phyloP scores from a whole-genome alignment of 176 grass and related monocot species.

The Alopecurus myosuroides region DNA sequence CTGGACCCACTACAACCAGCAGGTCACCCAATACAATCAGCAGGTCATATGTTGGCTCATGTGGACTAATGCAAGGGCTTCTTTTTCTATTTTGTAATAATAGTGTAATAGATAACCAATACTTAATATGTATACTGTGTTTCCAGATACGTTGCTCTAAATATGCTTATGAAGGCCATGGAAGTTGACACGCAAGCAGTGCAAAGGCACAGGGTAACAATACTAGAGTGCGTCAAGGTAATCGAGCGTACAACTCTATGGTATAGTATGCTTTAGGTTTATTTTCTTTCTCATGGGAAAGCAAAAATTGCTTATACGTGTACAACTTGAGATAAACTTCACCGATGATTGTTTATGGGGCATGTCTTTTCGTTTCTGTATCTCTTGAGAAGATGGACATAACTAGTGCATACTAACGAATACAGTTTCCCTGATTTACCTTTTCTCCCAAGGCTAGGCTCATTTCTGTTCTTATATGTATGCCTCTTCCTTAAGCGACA shows the following conservation, averaged over 20 bases:
- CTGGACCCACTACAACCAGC: background rate
- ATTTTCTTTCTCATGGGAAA: slow-evolving; percentile 4
- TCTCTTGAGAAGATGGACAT: slow-evolving; percentile 5
- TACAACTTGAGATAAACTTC: background rate
- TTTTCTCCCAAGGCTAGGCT: background rate
- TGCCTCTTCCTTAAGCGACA: background rate
- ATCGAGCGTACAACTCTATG: background rate
- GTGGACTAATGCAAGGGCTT: background rate
- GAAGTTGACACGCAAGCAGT: slow-evolving; percentile 85
- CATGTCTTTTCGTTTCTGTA: background rate
- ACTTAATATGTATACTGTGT: background rate
- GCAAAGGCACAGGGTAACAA: slow-evolving; percentile 92
- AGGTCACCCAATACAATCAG: background rate
- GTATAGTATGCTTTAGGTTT: background rate
- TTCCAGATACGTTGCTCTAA: slow-evolving; percentile 95
- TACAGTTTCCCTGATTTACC: background rate
- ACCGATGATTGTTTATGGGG: background rate
- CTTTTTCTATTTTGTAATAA: background rate
- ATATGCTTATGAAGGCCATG: slow-evolving; percentile 95
- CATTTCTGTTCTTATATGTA: background rate
- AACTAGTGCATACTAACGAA: background rate
- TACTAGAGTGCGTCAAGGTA: slow-evolving; percentile 99
- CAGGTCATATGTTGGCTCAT: background rate
- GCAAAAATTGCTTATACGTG: background rate
- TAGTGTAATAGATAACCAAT: background rate